Conservation (phyloP, 345 rosid genomes). For the Alliaria petiolata region DNA sequence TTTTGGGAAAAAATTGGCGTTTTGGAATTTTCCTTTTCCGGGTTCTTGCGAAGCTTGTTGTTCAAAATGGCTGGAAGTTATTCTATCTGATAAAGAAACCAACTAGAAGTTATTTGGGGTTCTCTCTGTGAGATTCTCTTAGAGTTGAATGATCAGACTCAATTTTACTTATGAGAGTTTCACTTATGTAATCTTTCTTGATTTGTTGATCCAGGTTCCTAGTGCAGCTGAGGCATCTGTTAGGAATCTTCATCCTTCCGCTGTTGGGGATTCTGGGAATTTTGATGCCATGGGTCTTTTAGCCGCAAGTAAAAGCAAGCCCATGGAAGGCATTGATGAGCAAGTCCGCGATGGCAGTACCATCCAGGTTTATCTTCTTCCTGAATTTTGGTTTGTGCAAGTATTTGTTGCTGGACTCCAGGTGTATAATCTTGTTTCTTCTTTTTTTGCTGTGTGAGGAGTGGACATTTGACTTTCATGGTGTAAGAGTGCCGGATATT, state of each 20-base stretch:
- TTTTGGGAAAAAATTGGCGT: too few relatives aligned
- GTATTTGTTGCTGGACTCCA: slow-evolving; percentile 97
- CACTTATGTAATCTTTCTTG: not conserved
- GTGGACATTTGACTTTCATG: not conserved
- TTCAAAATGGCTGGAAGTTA: too few relatives aligned
- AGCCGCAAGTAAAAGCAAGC: slow-evolving; percentile 72
- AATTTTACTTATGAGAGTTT: too few relatives aligned
- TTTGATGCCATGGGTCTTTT: slow-evolving; percentile 85
- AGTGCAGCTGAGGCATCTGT: slow-evolving; percentile 82
- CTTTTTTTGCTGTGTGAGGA: not conserved
- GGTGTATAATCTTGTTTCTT: slow-evolving; percentile 39
- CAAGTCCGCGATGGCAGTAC: slow-evolving; percentile 97
- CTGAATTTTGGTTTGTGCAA: slow-evolving; percentile 91
- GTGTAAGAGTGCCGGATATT: not conserved
- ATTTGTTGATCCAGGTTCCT: slow-evolving; percentile 47
- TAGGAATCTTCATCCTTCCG: slow-evolving; percentile 88
- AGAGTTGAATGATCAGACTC: not conserved
- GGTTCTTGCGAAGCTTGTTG: too few relatives aligned
- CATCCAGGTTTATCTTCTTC: slow-evolving; percentile 87
- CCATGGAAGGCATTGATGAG: slow-evolving; percentile 90
- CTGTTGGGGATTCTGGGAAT: slow-evolving; percentile 78
- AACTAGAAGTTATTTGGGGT: too few relatives aligned
- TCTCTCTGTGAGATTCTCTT: too few relatives aligned
- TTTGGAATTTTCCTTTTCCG: too few relatives aligned
- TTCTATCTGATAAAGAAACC: too few relatives aligned